phyloP scores from a whole-genome alignment of 2,329 filamentous ascomycete genomes.

The Penicillium sp. region DNA sequence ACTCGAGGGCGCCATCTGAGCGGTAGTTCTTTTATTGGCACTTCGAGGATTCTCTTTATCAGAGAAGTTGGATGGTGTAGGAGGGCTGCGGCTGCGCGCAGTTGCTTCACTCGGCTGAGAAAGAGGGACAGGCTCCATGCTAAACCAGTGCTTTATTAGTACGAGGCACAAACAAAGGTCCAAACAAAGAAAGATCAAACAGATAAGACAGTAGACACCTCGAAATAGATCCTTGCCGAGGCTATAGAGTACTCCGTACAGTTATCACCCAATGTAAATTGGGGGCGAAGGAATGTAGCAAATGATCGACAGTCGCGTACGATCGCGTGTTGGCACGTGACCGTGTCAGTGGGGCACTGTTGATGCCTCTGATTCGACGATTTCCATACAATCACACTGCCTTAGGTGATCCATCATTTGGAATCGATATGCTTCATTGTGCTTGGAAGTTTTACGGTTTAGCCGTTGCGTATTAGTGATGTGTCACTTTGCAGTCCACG shows the following conservation, averaged over 20 bases:
- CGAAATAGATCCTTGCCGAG: not conserved
- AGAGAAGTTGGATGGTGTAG: conserved; percentile 37
- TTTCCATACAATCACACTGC: too few species aligned
- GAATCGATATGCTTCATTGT: not conserved
- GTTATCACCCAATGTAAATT: not conserved
- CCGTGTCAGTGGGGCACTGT: not conserved
- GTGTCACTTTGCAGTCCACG: not conserved
- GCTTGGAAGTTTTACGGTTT: not conserved
- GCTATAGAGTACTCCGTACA: not conserved
- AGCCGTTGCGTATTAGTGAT: not conserved
- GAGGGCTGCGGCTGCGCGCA: conserved; percentile 14
- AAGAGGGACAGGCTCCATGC: conserved; percentile 27
- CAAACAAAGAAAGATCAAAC: conserved; percentile 5
- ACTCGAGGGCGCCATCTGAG: conserved; percentile 9
- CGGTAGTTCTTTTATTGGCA: conserved; percentile 40
- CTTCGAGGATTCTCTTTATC: conserved; percentile 48
- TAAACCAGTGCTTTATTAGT: conserved; percentile 17
- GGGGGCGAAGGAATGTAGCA: conserved; percentile 1
- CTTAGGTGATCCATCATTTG: not conserved
- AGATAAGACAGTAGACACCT: not conserved
- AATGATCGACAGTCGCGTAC: conserved; percentile 6
- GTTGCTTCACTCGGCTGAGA: conserved; percentile 15
- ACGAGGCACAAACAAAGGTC: conserved; percentile 8
- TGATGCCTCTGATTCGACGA: not conserved
- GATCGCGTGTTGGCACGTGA: conserved; percentile 11